Conservation (phyloP, 1,284 basidiomycete species). For the Volvariella surrecta region DNA sequence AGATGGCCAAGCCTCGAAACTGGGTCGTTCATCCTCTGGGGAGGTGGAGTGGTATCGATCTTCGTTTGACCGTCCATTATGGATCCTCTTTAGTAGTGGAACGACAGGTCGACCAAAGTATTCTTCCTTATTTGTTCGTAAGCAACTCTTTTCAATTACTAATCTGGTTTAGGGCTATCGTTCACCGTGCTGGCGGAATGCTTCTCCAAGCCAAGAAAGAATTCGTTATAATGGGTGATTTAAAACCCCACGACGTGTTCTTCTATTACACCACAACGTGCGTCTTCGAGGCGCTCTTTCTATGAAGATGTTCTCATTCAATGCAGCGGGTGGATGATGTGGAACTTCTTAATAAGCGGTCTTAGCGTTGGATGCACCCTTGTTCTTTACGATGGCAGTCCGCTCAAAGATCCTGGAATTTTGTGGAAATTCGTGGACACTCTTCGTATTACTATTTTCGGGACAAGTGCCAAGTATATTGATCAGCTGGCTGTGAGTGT, state of each 20-base stretch:
- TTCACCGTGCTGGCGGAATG: slow-evolving; percentile 85
- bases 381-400: slow-evolving; percentile 81
- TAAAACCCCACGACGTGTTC: slow-evolving; percentile 66
- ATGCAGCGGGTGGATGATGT: slow-evolving; percentile 79
- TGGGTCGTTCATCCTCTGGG: slow-evolving; percentile 39
- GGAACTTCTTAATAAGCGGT: slow-evolving; percentile 72
- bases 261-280: slow-evolving; percentile 87
- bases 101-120: slow-evolving; percentile 73
- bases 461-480: slow-evolving; percentile 78
- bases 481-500: slow-evolving; percentile 62
- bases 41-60: slow-evolving; percentile 53
- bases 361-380: slow-evolving; percentile 67
- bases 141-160: slow-evolving; percentile 8
- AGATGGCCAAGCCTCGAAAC: slow-evolving; percentile 31
- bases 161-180: slow-evolving; percentile 51
- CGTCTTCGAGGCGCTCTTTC: slow-evolving; percentile 22
- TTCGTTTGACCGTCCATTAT: slow-evolving; percentile 76
- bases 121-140: slow-evolving; percentile 4
- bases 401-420: slow-evolving; percentile 60
- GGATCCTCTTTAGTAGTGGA: slow-evolving; percentile 84
- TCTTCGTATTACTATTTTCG: slow-evolving; percentile 74
- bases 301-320: slow-evolving; percentile 10
- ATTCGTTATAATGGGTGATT: slow-evolving; percentile 69
- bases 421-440: slow-evolving; percentile 72
- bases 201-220: slow-evolving; percentile 79